Conservation (phyloP, 176 grass and related monocot genomes). For the Hyparrhenia diplandra region DNA sequence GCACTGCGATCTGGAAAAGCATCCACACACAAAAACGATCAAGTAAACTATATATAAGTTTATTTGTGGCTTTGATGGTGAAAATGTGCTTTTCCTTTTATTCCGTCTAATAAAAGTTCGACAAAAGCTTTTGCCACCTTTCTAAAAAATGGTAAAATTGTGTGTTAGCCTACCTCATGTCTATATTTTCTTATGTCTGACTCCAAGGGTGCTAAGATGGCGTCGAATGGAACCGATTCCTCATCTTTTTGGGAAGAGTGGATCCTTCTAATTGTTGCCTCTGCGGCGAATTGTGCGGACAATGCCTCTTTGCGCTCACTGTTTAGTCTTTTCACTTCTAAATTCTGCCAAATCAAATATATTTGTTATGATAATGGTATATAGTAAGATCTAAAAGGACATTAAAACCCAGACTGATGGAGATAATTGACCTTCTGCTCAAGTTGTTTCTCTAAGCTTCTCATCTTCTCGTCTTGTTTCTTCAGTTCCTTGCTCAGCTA, state of each 20-base stretch:
- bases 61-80: too few relatives aligned
- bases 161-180: conserved; percentile 55
- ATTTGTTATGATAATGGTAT: neutral
- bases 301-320: conserved; percentile 75
- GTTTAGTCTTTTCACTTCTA: conserved; percentile 66
- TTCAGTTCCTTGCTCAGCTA: conserved; percentile 82
- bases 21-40: neutral
- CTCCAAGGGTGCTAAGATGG: conserved; percentile 74
- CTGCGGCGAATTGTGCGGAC: conserved; percentile 76
- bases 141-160: neutral
- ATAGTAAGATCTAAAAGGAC: neutral
- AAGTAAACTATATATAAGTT: neutral
- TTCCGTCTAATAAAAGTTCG: too few relatives aligned
- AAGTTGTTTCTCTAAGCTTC: conserved; percentile 61
- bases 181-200: conserved; percentile 79
- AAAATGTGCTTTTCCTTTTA: too few relatives aligned
- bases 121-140: too few relatives aligned
- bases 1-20: conserved; percentile 56
- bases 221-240: conserved; percentile 68
- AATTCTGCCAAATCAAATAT: conserved; percentile 52
- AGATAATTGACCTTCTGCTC: conserved; percentile 66
- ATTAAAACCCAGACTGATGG: neutral
- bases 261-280: conserved; percentile 72
- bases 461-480: conserved; percentile 77
- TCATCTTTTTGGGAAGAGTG: conserved; percentile 73